Percentiles rank a stretch among this genome's conserved stretches.
Evolutionary conservation across 2,329 filamentous ascomycete species (phyloP).

Genomic region (Cladosporium phlei): DNA sequence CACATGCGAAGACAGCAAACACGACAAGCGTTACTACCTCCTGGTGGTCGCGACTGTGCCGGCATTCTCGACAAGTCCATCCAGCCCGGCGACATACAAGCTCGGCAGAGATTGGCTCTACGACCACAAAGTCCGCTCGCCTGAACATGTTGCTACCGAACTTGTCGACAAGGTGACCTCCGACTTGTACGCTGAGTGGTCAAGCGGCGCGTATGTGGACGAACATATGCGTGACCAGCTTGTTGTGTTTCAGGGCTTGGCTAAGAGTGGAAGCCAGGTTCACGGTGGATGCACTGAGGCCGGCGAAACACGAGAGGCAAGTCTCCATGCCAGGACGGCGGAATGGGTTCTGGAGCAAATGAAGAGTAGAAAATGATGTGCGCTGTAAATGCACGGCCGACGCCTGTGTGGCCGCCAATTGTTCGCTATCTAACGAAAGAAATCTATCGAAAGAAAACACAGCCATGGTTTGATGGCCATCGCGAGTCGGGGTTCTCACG

Average conservation of each 20-base stretch:
- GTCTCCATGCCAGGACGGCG: conserved; percentile 44
- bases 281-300: conserved; percentile 24
- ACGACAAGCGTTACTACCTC: conserved; percentile 43
- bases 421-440: no score
- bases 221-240: conserved; percentile 55
- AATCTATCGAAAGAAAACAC: no score
- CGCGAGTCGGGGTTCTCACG: no score
- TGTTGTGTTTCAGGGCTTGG: conserved; percentile 56
- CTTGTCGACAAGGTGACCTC: conserved; percentile 42
- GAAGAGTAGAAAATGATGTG: not conserved
- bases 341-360: conserved; percentile 41
- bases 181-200: conserved; percentile 44
- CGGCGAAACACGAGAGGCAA: conserved; percentile 28
- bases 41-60: conserved; percentile 49
- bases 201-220: conserved; percentile 48
- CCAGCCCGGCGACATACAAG: conserved; percentile 31
- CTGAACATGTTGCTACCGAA: conserved; percentile 17
- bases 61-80: conserved; percentile 15
- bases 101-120: conserved; percentile 51
- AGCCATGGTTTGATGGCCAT: no score
- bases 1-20: conserved; percentile 21
- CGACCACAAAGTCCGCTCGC: conserved; percentile 31
- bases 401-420: no score
- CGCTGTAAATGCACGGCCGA: no score
- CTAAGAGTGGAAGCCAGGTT: conserved; percentile 38